Evolutionary conservation across 2,329 filamentous ascomycete genomes (phyloP).

Genomic region (Fusarium sp.): DNA sequence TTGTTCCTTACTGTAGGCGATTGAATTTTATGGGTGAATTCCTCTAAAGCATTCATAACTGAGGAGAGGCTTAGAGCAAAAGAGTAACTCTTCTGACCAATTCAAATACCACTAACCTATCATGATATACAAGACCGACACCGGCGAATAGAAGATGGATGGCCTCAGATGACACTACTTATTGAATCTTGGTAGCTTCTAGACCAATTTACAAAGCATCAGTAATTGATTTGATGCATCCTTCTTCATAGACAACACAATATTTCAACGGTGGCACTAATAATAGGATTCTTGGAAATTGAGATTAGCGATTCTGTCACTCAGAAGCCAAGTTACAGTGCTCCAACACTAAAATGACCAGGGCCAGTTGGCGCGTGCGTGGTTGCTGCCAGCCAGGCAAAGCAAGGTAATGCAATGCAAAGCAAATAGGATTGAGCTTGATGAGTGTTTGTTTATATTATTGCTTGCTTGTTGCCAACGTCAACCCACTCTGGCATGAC

Average conservation of each 20-base stretch:
- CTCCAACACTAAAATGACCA: slow-evolving; percentile 18
- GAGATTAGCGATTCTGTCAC: slow-evolving; percentile 17
- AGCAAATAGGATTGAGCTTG: slow-evolving; percentile 10
- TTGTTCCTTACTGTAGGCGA: no score
- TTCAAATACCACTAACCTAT: neutral
- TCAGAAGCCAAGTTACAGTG: slow-evolving; percentile 16
- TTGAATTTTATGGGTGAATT: neutral
- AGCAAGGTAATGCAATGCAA: slow-evolving; percentile 7
- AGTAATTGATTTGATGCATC: neutral
- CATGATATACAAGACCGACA: neutral
- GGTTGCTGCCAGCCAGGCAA: slow-evolving; percentile 25
- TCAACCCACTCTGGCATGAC: slow-evolving; percentile 27
- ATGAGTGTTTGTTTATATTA: slow-evolving; percentile 8
- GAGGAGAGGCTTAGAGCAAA: neutral
- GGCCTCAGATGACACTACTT: neutral
- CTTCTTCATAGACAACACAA: no score
- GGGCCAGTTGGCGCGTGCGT: slow-evolving; percentile 33
- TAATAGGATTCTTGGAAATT: neutral
- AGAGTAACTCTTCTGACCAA: neutral
- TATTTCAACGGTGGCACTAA: neutral
- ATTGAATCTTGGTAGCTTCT: neutral
- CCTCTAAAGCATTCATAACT: neutral
- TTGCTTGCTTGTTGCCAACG: neutral
- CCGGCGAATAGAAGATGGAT: neutral
- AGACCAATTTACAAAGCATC: neutral